phyloP scores from a whole-genome alignment of 345 rosid genomes.

The Gossypium mustelinum region DNA sequence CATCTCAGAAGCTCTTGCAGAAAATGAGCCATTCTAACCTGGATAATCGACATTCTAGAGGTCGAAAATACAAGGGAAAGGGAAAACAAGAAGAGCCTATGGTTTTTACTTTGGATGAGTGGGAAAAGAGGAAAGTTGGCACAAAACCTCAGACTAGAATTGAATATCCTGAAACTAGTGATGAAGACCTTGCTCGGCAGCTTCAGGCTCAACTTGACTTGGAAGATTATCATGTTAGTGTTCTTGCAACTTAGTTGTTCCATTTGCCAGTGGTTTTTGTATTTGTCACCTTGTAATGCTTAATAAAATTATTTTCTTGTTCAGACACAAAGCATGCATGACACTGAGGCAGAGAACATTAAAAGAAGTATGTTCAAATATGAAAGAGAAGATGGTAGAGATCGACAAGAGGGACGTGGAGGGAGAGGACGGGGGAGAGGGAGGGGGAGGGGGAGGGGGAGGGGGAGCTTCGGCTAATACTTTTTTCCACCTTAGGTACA shows the following conservation, averaged over 20 bases:
- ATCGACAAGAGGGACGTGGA: constrained; percentile 30
- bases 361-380: constrained; percentile 71
- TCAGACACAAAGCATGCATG: constrained; percentile 43
- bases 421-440: constrained; percentile 50
- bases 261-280: constrained; percentile 2
- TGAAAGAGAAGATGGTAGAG: constrained; percentile 40
- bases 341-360: constrained; percentile 53
- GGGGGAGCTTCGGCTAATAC: constrained; percentile 1
- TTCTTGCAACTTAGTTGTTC: constrained; percentile 10
- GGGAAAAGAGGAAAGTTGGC: constrained; percentile 59
- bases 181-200: constrained; percentile 83
- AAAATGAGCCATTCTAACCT: constrained; percentile 58
- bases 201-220: constrained; percentile 76
- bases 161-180: constrained; percentile 45
- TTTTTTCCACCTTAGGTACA: not conserved
- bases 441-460: not conserved
- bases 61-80: constrained; percentile 50
- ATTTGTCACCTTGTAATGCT: constrained; percentile 11
- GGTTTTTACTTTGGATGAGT: constrained; percentile 64
- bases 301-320: constrained; percentile 16
- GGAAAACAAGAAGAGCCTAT: constrained; percentile 52
- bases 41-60: constrained; percentile 35
- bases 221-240: constrained; percentile 65
- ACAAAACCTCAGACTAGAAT: constrained; percentile 27
- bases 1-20: constrained; percentile 80